Evolutionary conservation across 768 basidiomycete genomes (phyloP).

Genomic region (Tephrocybe sp.): DNA sequence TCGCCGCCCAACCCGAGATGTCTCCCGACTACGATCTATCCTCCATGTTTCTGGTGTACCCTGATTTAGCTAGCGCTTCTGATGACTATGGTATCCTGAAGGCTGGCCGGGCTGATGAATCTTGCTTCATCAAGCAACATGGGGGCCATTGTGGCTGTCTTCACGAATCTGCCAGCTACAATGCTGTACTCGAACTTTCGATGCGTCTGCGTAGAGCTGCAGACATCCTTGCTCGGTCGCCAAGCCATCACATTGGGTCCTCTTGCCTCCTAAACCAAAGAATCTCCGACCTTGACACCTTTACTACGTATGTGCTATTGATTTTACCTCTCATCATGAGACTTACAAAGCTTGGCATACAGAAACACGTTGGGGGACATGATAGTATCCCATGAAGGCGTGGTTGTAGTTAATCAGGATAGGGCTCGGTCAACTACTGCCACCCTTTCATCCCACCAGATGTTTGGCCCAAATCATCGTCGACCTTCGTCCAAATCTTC

Average conservation of each 20-base stretch:
- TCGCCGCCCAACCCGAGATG: slow-evolving; percentile 23
- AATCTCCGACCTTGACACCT: slow-evolving; percentile 49
- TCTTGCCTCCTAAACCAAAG: slow-evolving; percentile 40
- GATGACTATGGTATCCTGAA: slow-evolving; percentile 21
- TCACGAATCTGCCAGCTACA: slow-evolving; percentile 51
- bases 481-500: slow-evolving; percentile 13
- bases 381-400: slow-evolving; percentile 26
- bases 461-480: slow-evolving; percentile 12
- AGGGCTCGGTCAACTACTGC: slow-evolving; percentile 10
- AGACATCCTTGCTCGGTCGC: slow-evolving; percentile 47
- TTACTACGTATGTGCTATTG: slow-evolving; percentile 44
- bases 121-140: slow-evolving; percentile 26
- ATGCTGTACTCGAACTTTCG: slow-evolving; percentile 62
- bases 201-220: slow-evolving; percentile 58
- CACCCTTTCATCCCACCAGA: slow-evolving; percentile 11
- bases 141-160: slow-evolving; percentile 56
- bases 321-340: neutral
- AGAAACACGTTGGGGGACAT: slow-evolving; percentile 44
- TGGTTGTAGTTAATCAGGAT: slow-evolving; percentile 16
- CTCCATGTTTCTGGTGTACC: slow-evolving; percentile 38
- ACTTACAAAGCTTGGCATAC: slow-evolving; percentile 11
- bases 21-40: slow-evolving; percentile 40
- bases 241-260: slow-evolving; percentile 36
- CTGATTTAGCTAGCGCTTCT: slow-evolving; percentile 24
- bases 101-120: slow-evolving; percentile 19